phyloP scores from a whole-genome alignment of 352 stramenopile genomes.

The Halophytophthora batemanensis region DNA sequence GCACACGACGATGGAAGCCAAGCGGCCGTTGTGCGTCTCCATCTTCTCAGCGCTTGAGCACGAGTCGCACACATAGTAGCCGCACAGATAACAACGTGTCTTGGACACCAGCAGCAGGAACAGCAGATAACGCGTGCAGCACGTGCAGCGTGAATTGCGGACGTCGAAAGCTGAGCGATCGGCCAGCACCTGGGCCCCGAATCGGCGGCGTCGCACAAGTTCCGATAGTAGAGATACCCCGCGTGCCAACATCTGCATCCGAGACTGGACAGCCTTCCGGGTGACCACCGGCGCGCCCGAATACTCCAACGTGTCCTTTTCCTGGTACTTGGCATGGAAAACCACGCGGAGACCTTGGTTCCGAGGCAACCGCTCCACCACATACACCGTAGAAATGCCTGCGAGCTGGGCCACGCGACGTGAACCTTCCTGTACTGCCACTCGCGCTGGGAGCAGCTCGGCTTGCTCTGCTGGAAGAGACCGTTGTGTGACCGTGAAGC shows the following conservation, averaged over 20 bases:
- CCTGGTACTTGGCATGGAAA: slow-evolving; percentile 30
- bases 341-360: slow-evolving; percentile 27
- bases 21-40: slow-evolving; percentile 27
- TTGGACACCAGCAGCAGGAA: slow-evolving; percentile 12
- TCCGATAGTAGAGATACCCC: slow-evolving; percentile 19
- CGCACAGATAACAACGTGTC: slow-evolving; percentile 27
- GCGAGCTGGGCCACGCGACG: slow-evolving; percentile 36
- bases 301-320: background rate
- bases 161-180: slow-evolving; percentile 23
- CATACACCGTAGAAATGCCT: slow-evolving; percentile 25
- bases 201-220: slow-evolving; percentile 25
- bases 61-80: slow-evolving; percentile 24
- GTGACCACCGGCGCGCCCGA: background rate
- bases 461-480: slow-evolving; percentile 12
- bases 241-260: slow-evolving; percentile 21
- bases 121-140: slow-evolving; percentile 24
- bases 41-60: slow-evolving; percentile 23
- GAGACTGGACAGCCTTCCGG: slow-evolving; percentile 5
- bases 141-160: slow-evolving; percentile 28
- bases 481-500: slow-evolving; percentile 22
- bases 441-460: slow-evolving; percentile 10
- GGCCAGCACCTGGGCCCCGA: slow-evolving; percentile 28
- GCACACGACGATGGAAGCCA: slow-evolving; percentile 24
- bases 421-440: slow-evolving; percentile 5
- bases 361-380: slow-evolving; percentile 23